Evolutionary conservation across 495 filamentous ascomycete genomes (phyloP), one percentile per base, ranked within the genome.

Genomic region (Hypoxylon subgilvum): DNA sequence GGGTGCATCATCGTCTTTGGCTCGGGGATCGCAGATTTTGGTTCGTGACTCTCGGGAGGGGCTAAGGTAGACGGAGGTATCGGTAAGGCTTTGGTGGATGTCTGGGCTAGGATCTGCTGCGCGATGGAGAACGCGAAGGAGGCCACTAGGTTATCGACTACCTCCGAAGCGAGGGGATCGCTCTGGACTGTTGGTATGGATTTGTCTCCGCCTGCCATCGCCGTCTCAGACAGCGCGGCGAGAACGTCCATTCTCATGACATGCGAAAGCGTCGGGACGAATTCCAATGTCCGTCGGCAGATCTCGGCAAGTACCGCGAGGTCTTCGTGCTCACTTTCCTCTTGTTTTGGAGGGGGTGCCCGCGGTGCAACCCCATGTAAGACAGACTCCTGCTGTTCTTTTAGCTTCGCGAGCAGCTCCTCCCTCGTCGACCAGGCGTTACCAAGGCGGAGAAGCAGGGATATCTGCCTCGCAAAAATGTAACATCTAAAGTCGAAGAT

Each of bases 401-500:
- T 81, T 23, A 84, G 74, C 63, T 82, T 84, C 18, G 79, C 79
- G 0, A 84, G 69, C 6, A 84, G 69, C 52, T 84, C 81, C 54
- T 83, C 79, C 35, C 76, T 70, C 1, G 81, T 78, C 1, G 79
- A 83, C 71, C 69, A 77, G 5, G 81, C 81, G 69, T 91, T 94
- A 10, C 88, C 91, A 8, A 96, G 82, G 27, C 94, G 86, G 17
- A 96, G 82, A 7, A 97, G 79, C 2, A 98, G 72, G 10, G 86
- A 84, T 63, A 96, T 81, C 66, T 99, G 94, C 19, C 94, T 82
- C 17, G 90, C 87, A 74, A 97, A 97, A 8, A 99, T 81, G 69
- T 99, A 99, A 58, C 87, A 92, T 53, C 88, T 83, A 71, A 99
- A 97, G 69, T 99, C 94, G 64, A 97, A 97, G 9, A 95, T 79